Conservation (phyloP, 768 basidiomycete genomes). For the Neoboletus magnificus region DNA sequence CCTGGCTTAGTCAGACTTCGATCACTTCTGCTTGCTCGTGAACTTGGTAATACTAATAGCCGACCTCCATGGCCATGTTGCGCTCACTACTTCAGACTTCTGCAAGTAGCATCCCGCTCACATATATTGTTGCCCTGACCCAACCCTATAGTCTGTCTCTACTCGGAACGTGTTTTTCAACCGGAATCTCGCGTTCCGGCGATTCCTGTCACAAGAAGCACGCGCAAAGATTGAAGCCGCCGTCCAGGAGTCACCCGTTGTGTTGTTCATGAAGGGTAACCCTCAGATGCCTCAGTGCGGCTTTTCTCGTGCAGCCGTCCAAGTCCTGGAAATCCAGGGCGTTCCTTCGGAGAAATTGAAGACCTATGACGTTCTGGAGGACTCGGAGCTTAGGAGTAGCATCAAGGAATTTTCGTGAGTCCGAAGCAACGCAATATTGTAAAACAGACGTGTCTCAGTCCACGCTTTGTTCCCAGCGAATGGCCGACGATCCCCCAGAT, state of each 20-base stretch:
- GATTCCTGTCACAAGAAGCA: slow-evolving; percentile 61
- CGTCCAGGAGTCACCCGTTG: slow-evolving; percentile 71
- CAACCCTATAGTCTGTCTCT: neutral
- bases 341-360: slow-evolving; percentile 78
- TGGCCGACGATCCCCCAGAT: slow-evolving; percentile 99
- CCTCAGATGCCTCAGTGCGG: slow-evolving; percentile 86
- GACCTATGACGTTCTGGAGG: slow-evolving; percentile 88
- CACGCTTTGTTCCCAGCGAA: slow-evolving; percentile 49
- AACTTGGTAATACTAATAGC: neutral
- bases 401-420: slow-evolving; percentile 98
- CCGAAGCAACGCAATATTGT: neutral
- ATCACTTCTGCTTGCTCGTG: neutral
- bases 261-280: slow-evolving; percentile 98
- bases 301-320: slow-evolving; percentile 91
- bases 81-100: slow-evolving; percentile 15
- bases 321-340: slow-evolving; percentile 82
- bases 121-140: neutral
- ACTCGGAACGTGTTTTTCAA: slow-evolving; percentile 12
- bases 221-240: slow-evolving; percentile 69
- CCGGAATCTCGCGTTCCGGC: slow-evolving; percentile 16
- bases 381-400: slow-evolving; percentile 73
- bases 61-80: slow-evolving; percentile 7
- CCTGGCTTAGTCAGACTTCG: neutral
- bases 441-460: neutral
- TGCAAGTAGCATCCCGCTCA: slow-evolving; percentile 4